These are phyloP conservation scores for Penicillium lagena DNA, from an alignment of 495 filamentous ascomycete genomes.

Conservation along the genomic window DNA sequence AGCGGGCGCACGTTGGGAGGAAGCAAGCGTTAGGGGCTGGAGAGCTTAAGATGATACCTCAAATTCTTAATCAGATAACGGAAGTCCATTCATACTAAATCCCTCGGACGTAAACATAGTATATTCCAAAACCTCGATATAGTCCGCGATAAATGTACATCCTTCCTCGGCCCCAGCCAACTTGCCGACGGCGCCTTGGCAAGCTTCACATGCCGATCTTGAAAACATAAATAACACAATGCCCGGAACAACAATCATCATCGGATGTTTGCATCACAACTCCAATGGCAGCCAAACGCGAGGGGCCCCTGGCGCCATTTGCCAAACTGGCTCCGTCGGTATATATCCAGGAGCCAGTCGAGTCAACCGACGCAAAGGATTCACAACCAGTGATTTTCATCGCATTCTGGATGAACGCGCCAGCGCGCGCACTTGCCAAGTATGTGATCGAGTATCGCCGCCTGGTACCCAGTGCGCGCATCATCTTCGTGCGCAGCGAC, in stretches of 20 bases:
- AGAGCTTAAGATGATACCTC: too few relatives aligned
- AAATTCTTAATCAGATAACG: too few relatives aligned
- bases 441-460: conserved; percentile 31
- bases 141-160: background rate
- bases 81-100: too few relatives aligned
- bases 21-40: conserved; percentile 12
- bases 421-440: conserved; percentile 28
- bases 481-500: conserved; percentile 31
- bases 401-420: conserved; percentile 42
- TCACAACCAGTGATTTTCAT: conserved; percentile 22
- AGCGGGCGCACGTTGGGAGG: conserved; percentile 18
- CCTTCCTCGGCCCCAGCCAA: too few relatives aligned
- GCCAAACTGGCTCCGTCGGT: conserved; percentile 26
- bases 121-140: background rate
- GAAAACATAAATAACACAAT: background rate
- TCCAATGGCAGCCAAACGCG: conserved; percentile 4
- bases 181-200: too few relatives aligned
- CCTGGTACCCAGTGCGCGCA: conserved; percentile 29
- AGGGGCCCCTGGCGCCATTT: conserved; percentile 14
- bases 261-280: background rate
- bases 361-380: background rate
- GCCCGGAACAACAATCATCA: too few relatives aligned
- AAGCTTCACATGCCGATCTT: too few relatives aligned
- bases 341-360: conserved; percentile 24
- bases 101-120: too few relatives aligned